A percentile compares a stretch with the other conserved stretches of the same genome.
Conservation (phyloP, 139 green algal species). For the Picocystis salinarum region DNA sequence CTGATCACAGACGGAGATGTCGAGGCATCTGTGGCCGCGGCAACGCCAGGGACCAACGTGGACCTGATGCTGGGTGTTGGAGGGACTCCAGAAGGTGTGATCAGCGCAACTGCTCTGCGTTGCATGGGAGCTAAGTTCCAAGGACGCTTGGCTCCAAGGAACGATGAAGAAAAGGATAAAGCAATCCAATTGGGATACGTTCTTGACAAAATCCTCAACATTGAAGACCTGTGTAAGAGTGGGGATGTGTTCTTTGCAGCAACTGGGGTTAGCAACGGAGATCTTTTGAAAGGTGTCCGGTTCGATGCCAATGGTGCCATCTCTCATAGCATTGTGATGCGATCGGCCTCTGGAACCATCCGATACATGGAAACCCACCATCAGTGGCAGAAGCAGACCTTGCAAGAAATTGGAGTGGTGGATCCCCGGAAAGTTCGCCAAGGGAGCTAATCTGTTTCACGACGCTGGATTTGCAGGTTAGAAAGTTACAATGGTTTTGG, state of each 20-base stretch:
- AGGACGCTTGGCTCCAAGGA: constrained; percentile 38
- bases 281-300: constrained; percentile 49
- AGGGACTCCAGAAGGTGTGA: constrained; percentile 13
- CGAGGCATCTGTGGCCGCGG: constrained; percentile 45
- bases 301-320: constrained; percentile 30
- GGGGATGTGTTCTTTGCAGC: constrained; percentile 59
- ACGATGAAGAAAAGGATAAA: constrained; percentile 33
- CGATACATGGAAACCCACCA: constrained; percentile 44
- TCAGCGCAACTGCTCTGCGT: constrained; percentile 25
- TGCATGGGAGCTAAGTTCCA: constrained; percentile 50
- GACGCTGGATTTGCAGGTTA: no score
- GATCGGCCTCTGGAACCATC: constrained; percentile 39
- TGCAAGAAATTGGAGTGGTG: no score
- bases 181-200: constrained; percentile 24
- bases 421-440: no score
- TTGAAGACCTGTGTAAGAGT: constrained; percentile 21
- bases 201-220: constrained; percentile 22
- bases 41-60: constrained; percentile 32
- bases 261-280: constrained; percentile 55
- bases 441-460: no score
- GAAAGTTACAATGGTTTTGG: no score
- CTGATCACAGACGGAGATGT: constrained; percentile 52
- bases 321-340: constrained; percentile 63
- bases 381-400: constrained; percentile 31
- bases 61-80: constrained; percentile 55